Percentiles rank a stretch among this genome's conserved stretches.
Evolutionary conservation across 495 filamentous ascomycete genomes (phyloP).

Genomic region (Penicillium coffeae): DNA sequence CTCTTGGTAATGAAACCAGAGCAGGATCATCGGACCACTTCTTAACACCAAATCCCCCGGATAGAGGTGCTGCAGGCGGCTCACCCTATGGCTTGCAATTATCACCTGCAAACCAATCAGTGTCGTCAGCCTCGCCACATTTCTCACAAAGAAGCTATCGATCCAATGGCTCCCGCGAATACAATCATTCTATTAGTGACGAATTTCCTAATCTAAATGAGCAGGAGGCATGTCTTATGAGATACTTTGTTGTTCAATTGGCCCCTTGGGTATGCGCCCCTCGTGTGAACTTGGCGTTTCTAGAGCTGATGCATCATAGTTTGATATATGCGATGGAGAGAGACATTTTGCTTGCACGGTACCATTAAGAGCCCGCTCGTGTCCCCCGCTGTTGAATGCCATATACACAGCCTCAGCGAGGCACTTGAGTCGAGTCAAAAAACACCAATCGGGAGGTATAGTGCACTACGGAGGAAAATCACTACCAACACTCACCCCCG

Average conservation of each 20-base stretch:
- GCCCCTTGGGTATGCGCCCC: constrained; percentile 20
- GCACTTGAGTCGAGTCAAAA: constrained; percentile 22
- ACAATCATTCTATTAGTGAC: neutral
- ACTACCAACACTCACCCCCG: constrained; percentile 14
- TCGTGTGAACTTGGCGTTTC: neutral
- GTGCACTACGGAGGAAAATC: constrained; percentile 18
- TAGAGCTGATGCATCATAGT: constrained; percentile 6
- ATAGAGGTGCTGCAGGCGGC: constrained; percentile 1
- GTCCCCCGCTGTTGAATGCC: constrained; percentile 29
- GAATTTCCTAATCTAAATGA: constrained; percentile 12
- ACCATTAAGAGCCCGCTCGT: constrained; percentile 24
- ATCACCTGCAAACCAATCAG: constrained; percentile 9
- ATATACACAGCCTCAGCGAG: constrained; percentile 29
- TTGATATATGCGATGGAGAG: constrained; percentile 23
- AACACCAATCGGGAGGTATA: constrained; percentile 13
- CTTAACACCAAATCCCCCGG: constrained; percentile 1
- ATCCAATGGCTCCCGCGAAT: constrained; percentile 5
- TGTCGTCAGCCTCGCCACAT: constrained; percentile 8
- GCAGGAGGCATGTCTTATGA: constrained; percentile 28
- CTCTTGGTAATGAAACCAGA: constrained; percentile 3
- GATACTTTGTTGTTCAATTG: constrained; percentile 29
- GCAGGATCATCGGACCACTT: constrained; percentile 8
- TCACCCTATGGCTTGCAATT: constrained; percentile 11
- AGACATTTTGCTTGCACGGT: constrained; percentile 32
- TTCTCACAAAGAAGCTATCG: constrained; percentile 14